A percentile compares a stretch with the other conserved stretches of the same genome.
Evolutionary conservation across 2,329 filamentous ascomycete genomes (phyloP).

Genomic region (Cercospora sesami): DNA sequence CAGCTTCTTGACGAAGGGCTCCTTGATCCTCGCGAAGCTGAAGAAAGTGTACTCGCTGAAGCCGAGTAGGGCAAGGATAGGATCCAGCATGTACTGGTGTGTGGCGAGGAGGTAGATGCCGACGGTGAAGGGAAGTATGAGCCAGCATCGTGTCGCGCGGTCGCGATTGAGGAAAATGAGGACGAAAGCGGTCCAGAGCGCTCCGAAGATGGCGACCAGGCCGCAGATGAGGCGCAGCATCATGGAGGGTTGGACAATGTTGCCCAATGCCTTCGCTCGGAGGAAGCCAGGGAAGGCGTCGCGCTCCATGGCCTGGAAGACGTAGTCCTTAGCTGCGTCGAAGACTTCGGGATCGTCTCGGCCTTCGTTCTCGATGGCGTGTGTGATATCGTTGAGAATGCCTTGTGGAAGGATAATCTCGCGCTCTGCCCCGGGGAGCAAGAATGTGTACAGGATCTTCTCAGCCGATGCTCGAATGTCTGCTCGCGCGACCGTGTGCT

Average conservation of each 20-base stretch:
- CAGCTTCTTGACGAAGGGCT: slow-evolving; percentile 83
- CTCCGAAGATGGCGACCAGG: slow-evolving; percentile 82
- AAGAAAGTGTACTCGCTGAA: slow-evolving; percentile 96
- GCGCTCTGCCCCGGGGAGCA: slow-evolving; percentile 90
- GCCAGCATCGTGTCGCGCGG: slow-evolving; percentile 76
- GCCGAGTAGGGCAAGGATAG: slow-evolving; percentile 82
- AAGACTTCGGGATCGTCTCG: slow-evolving; percentile 97
- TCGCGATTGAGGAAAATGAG: slow-evolving; percentile 86
- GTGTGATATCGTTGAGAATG: slow-evolving; percentile 82
- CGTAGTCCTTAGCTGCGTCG: slow-evolving; percentile 96
- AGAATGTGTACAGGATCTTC: slow-evolving; percentile 97
- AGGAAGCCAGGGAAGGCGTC: slow-evolving; percentile 98
- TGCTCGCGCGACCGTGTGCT: slow-evolving; percentile 78
- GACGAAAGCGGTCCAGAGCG: slow-evolving; percentile 90
- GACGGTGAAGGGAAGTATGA: slow-evolving; percentile 87
- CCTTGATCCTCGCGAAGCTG: slow-evolving; percentile 81
- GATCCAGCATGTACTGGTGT: slow-evolving; percentile 94
- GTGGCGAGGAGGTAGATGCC: slow-evolving; percentile 86
- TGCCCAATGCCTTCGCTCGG: slow-evolving; percentile 90
- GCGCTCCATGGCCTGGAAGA: slow-evolving; percentile 98
- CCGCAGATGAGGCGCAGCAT: slow-evolving; percentile 83
- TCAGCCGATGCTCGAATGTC: slow-evolving; percentile 93
- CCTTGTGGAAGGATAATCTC: slow-evolving; percentile 90
- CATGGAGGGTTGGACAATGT: slow-evolving; percentile 87
- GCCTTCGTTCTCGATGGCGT: slow-evolving; percentile 83